Percentiles rank a stretch among this genome's conserved stretches.
Conservation (phyloP, 2,329 filamentous ascomycete genomes). For the Paracoccidioides brasiliensis region DNA sequence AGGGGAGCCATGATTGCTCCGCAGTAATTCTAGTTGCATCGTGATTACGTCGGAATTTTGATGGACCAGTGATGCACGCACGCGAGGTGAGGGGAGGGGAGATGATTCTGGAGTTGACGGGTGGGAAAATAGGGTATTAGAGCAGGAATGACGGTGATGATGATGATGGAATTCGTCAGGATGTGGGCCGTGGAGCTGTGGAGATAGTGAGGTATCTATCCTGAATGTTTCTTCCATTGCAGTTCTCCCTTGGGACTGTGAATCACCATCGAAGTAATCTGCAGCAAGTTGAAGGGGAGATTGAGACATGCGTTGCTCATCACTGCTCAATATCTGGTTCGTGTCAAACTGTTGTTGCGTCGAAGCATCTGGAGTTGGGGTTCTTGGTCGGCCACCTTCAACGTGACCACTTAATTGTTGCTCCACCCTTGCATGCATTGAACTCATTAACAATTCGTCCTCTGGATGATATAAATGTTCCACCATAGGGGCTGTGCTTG, state of each 20-base stretch:
- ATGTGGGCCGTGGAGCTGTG: neutral
- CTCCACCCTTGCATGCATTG: constrained; percentile 10
- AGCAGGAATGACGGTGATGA: constrained; percentile 21
- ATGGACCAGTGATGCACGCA: constrained; percentile 31
- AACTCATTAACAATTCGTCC: neutral
- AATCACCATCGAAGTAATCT: constrained; percentile 18
- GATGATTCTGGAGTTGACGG: constrained; percentile 29
- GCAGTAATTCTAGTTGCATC: constrained; percentile 31
- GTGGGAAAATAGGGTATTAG: constrained; percentile 29
- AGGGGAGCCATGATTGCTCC: constrained; percentile 19
- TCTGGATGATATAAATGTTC: neutral
- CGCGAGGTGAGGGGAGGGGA: constrained; percentile 28
- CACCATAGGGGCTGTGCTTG: neutral
- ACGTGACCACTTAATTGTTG: constrained; percentile 10
- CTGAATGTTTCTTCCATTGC: constrained; percentile 9
- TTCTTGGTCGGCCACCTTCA: constrained; percentile 6
- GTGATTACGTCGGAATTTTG: constrained; percentile 32
- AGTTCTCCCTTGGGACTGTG: constrained; percentile 15
- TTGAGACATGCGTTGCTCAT: constrained; percentile 26
- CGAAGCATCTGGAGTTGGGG: constrained; percentile 9
- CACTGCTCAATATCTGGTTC: constrained; percentile 17
- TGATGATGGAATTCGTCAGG: neutral
- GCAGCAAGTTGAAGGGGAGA: constrained; percentile 27
- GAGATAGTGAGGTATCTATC: constrained; percentile 1
- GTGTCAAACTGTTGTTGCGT: constrained; percentile 7